Evolutionary conservation across 495 filamentous ascomycete species (phyloP), one percentile per base, ranked within the genome.

Genomic region (Aspergillus biplanus): DNA sequence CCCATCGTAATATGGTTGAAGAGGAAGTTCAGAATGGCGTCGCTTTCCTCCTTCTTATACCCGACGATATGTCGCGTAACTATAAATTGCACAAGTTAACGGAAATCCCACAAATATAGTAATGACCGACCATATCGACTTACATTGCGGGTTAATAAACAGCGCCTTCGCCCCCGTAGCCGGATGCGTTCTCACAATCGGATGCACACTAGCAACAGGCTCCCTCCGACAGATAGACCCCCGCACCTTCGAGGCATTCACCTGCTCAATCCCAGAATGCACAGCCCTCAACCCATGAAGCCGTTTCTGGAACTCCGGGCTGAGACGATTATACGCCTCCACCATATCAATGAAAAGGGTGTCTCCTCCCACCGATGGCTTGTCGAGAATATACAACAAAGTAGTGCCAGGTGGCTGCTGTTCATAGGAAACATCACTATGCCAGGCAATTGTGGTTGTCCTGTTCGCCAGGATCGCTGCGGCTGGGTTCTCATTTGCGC

Each of bases 201-300:
- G 61, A 53, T 63, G 61, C 44, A 33, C 61, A 33, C 21, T 33
- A 6, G 18, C 37, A 34, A 63, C 27, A 6, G 62, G 81, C 48
- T 85, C 85, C 6, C 88, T 80, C 7, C 88, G 76, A 5, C 89
- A 83, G 37, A 78, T 74, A n/a, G 82, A 79, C 1, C 81, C 84
- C 46, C 80, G 69, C 9, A 79, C 79, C 7, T 74, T 72, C 6
- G 85, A 82, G 15, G 78, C 80, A 34, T 84, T 80, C 7, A 85
- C 87, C 72, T 89, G 88, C n/a, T 83, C 77, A 35, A 85, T 78
- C 21, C 84, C 85, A 42, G 81, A 83, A 71, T 90, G 88, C 33
- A 86, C 69, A 9, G 87, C 88, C 7, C 80, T 82, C 49, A 90
- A 78, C 7, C 83, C 79, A 58, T 89, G 84, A 1, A 90, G 82